These are phyloP conservation scores for Aspergillus sclerotiicarbonarius DNA, from an alignment of 495 filamentous ascomycete genomes.

Conservation along the genomic window DNA sequence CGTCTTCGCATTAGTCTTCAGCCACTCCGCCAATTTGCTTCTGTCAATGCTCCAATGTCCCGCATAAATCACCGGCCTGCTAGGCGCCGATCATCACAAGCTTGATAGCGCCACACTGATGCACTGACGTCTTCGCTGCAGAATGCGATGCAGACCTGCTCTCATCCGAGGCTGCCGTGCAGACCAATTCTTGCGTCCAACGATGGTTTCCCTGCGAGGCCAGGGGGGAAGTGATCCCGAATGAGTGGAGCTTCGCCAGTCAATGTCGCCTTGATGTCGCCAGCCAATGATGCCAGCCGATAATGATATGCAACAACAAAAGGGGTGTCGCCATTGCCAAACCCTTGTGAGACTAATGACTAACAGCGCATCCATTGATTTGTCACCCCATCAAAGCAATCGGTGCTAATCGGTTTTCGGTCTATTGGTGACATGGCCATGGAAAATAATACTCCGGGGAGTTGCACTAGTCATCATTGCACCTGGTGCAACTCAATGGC, in stretches of 20 bases:
- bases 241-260: background rate
- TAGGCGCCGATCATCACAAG: background rate
- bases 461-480: background rate
- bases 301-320: background rate
- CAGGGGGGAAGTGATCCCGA: too few relatives aligned
- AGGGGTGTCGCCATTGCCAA: background rate
- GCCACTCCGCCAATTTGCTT: background rate
- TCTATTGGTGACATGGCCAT: too few relatives aligned
- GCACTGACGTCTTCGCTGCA: background rate
- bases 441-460: too few relatives aligned
- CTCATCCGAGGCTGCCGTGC: background rate
- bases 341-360: background rate
- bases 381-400: background rate
- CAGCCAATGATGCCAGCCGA: background rate
- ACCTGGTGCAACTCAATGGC: background rate
- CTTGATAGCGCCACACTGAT: constrained; percentile 3
- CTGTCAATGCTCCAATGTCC: background rate
- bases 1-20: background rate
- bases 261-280: background rate
- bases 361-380: background rate
- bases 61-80: background rate
- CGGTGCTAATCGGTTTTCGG: background rate
- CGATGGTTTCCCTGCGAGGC: too few relatives aligned
- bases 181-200: background rate
- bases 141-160: background rate